Base-by-base conservation (phyloP, 768 basidiomycete species). In the Neoboletus brunneissimus region DNA sequence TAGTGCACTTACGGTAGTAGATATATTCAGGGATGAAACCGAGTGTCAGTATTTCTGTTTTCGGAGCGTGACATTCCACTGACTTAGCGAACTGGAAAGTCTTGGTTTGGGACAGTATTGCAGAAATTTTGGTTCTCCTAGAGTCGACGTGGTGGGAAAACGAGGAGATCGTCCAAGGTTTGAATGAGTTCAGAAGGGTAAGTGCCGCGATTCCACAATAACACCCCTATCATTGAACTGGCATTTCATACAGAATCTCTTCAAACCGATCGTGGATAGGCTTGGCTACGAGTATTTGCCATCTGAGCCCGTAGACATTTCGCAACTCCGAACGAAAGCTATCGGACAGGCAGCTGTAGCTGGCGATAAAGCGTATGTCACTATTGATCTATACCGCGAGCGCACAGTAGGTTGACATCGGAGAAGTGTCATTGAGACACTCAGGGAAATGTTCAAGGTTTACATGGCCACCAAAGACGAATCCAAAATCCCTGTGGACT, bases 61-160 rank as follows among this genome's bases (percentile, higher is more conserved):
- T 35, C 18, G 3, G 31, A 38, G 16, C 4, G 13, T 43, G 18
- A 13, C 35, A 18, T 34, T 43, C 27, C 8, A 22, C 52, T 50
- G 12, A 61, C 12, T 18, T 48, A 47, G 31, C 54, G 60, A 25
- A 56, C 23, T 54, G 47, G 41, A 11, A 63, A 93, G 93, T 86
- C 72, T 78, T 92, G 57, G 91, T 96, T 16, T 94, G 90, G 92
- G 76, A 82, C 48, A 83, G 83, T 54, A 84, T 95, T 46, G 73
- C 79, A 4, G 74, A 76, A 12, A 84, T 79, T 49, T 71, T 98
- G 48, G 62, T 66, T 27, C 70, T 75, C 35, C 71, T 97, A 31
- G 68, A 76, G 11, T 80, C 77, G 8, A 81, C 84, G 3, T 97
- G 93, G 89, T 97, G 91, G 89, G 94, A 96, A 71, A 75, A 92